Conservation (phyloP, 2,329 filamentous ascomycete genomes). For the Metarhizium album region DNA sequence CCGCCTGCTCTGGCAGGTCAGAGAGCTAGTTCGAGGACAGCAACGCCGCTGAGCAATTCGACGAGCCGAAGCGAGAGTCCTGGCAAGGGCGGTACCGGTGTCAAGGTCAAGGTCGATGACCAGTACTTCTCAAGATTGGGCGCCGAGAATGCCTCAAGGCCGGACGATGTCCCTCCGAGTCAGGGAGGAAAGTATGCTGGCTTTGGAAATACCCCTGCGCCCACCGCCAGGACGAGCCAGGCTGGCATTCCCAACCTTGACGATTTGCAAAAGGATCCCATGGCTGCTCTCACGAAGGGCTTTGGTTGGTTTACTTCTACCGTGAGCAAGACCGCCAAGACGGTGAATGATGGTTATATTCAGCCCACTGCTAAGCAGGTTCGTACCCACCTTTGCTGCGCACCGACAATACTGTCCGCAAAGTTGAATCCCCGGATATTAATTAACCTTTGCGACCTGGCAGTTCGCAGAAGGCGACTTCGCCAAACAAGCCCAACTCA, state of each 20-base stretch:
- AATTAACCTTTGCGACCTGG: neutral
- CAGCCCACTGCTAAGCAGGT: constrained; percentile 64
- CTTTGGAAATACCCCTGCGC: constrained; percentile 69
- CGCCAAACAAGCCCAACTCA: constrained; percentile 52
- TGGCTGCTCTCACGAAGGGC: constrained; percentile 79
- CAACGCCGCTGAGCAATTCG: constrained; percentile 30
- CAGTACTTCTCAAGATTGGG: constrained; percentile 84
- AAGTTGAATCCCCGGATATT: neutral
- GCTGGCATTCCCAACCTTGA: constrained; percentile 57
- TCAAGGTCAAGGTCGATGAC: constrained; percentile 61
- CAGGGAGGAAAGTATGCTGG: constrained; percentile 90
- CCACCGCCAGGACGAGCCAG: constrained; percentile 32
- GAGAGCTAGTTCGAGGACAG: constrained; percentile 26
- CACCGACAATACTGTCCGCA: neutral
- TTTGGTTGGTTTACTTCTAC: constrained; percentile 90
- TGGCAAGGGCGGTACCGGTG: constrained; percentile 1
- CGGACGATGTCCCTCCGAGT: constrained; percentile 66
- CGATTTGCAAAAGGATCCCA: constrained; percentile 82
- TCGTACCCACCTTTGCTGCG: neutral
- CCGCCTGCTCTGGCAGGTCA: constrained; percentile 23
- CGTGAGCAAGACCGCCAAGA: constrained; percentile 83
- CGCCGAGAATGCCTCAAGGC: constrained; percentile 65
- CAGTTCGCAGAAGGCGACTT: constrained; percentile 74
- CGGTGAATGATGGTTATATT: constrained; percentile 81
- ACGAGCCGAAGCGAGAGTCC: constrained; percentile 30